Conservation (phyloP, 139 green algal genomes). For the Spirogloea muscicola region DNA sequence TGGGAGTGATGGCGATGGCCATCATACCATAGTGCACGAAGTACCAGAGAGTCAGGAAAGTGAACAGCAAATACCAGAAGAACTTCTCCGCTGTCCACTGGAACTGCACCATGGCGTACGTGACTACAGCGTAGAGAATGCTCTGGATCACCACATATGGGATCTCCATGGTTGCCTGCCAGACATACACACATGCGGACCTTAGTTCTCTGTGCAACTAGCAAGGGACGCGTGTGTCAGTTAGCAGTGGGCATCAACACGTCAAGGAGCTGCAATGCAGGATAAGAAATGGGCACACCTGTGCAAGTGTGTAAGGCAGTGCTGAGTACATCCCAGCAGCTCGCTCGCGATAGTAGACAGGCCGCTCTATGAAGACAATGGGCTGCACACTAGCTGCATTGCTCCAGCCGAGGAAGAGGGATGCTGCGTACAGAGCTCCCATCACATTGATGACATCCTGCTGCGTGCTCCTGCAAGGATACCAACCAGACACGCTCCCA, state of each 20-base stretch:
- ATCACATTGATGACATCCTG: conserved; percentile 52
- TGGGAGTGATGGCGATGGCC: conserved; percentile 7
- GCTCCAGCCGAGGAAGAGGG: conserved; percentile 52
- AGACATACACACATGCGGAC: no score
- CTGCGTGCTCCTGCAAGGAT: not conserved
- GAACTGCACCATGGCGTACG: conserved; percentile 56
- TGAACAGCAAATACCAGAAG: conserved; percentile 45
- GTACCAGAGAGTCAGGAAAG: conserved; percentile 43
- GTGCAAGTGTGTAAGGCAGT: conserved; percentile 43
- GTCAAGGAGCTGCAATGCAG: no score
- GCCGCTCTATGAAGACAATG: conserved; percentile 23
- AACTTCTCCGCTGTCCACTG: conserved; percentile 24
- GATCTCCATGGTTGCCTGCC: conserved; percentile 55
- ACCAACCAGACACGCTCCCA: no score
- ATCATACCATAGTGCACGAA: conserved; percentile 47
- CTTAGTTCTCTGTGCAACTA: no score
- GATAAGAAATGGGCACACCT: no score
- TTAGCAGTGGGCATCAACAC: no score
- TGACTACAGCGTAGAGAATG: conserved; percentile 51
- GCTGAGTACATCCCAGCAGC: conserved; percentile 45
- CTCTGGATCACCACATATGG: conserved; percentile 50
- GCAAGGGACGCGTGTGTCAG: no score
- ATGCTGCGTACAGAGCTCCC: conserved; percentile 42
- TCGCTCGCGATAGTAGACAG: conserved; percentile 39
- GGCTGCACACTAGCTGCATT: conserved; percentile 46